phyloP scores from a whole-genome alignment of 768 basidiomycete genomes.

The Suillus hirtellus region DNA sequence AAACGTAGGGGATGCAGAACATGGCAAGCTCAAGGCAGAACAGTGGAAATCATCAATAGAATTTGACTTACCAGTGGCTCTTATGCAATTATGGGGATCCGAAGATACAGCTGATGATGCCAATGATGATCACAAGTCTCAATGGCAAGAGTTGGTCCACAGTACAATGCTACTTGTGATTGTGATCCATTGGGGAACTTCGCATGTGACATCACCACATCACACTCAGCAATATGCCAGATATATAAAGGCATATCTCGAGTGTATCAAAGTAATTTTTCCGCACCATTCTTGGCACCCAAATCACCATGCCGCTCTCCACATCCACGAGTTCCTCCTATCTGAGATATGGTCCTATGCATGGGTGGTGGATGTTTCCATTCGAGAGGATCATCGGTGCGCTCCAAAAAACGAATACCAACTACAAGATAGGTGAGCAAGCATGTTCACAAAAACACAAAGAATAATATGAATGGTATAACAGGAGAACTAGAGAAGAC shows the following conservation, averaged over 20 bases:
- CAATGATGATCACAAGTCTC: background rate
- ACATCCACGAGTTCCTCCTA: conserved; percentile 29
- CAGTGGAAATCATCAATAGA: conserved; percentile 27
- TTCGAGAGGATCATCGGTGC: conserved; percentile 31
- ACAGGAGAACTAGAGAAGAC: background rate
- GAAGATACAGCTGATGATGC: background rate
- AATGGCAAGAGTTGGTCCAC: conserved; percentile 19
- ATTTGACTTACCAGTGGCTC: conserved; percentile 21
- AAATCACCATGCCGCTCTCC: conserved; percentile 36
- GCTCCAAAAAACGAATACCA: conserved; percentile 25
- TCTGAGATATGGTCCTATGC: conserved; percentile 33
- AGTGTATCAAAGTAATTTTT: conserved; percentile 20
- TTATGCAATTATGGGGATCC: conserved; percentile 31
- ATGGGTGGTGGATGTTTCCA: conserved; percentile 37
- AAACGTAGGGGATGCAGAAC: conserved; percentile 15
- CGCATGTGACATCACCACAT: conserved; percentile 18
- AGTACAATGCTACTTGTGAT: conserved; percentile 33
- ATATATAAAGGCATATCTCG: conserved; percentile 25
- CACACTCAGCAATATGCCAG: conserved; percentile 19
- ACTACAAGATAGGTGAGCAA: conserved; percentile 15
- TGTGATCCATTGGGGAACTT: conserved; percentile 26
- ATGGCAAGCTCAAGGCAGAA: conserved; percentile 35
- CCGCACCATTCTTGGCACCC: conserved; percentile 19
- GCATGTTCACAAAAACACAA: background rate
- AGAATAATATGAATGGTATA: background rate